Percentiles rank a stretch among this genome's conserved stretches.
These are phyloP conservation scores for Metahyphopichia silvanorum DNA, from an alignment of 805 yeast genomes.

Conservation along the genomic window DNA sequence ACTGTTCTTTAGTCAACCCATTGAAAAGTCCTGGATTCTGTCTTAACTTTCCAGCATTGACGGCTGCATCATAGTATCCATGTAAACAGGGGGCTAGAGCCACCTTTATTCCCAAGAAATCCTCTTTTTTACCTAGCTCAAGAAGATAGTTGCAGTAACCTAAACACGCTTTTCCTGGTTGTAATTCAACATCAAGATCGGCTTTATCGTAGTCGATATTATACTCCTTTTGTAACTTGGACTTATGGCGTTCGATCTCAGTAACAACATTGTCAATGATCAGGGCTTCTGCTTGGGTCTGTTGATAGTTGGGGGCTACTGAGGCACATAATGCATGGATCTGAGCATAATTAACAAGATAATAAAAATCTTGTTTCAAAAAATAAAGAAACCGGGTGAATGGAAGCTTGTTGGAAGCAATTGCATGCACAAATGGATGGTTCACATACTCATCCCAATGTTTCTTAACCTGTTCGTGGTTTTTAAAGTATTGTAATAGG, in stretches of 20 bases:
- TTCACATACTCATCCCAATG: slow-evolving; percentile 57
- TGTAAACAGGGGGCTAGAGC: slow-evolving; percentile 74
- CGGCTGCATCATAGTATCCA: slow-evolving; percentile 65
- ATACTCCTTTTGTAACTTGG: slow-evolving; percentile 38
- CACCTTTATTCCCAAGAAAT: slow-evolving; percentile 62
- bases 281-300: slow-evolving; percentile 47
- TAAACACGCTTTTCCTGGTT: slow-evolving; percentile 54
- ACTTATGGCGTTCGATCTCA: slow-evolving; percentile 57
- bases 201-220: slow-evolving; percentile 38
- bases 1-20: slow-evolving; percentile 13
- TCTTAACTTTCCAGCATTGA: slow-evolving; percentile 22
- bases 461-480: slow-evolving; percentile 52
- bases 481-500: slow-evolving; percentile 46
- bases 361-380: slow-evolving; percentile 64
- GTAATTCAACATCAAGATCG: slow-evolving; percentile 41
- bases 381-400: slow-evolving; percentile 50
- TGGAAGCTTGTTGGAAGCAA: slow-evolving; percentile 52
- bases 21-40: slow-evolving; percentile 14
- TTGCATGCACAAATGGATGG: slow-evolving; percentile 57
- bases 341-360: slow-evolving; percentile 64
- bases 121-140: slow-evolving; percentile 48
- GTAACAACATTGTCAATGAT: slow-evolving; percentile 49
- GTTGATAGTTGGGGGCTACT: slow-evolving; percentile 53
- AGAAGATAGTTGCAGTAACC: slow-evolving; percentile 60
- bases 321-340: slow-evolving; percentile 63